phyloP scores from a whole-genome alignment of 1,284 basidiomycete genomes.

The Meripilus lineatus region DNA sequence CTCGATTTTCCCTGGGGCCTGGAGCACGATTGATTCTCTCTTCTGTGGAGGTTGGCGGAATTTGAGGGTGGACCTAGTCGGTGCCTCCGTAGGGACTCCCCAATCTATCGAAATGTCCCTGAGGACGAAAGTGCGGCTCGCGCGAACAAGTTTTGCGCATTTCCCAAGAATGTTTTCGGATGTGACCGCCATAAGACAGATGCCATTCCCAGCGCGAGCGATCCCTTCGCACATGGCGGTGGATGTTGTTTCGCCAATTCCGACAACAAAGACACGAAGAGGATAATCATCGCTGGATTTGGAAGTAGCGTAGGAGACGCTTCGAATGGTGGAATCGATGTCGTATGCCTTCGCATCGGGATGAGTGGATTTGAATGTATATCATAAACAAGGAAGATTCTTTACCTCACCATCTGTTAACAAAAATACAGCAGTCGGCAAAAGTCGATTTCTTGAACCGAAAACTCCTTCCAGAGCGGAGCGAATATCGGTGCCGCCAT shows the following conservation, averaged over 20 bases:
- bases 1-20: not conserved
- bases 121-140: slow-evolving; percentile 41
- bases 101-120: slow-evolving; percentile 45
- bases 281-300: slow-evolving; percentile 18
- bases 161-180: slow-evolving; percentile 42
- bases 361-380: not conserved
- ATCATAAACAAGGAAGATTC: not conserved
- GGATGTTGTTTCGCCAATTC: slow-evolving; percentile 46
- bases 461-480: slow-evolving; percentile 34
- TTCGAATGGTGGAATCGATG: not conserved
- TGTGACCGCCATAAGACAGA: slow-evolving; percentile 38
- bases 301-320: slow-evolving; percentile 7
- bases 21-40: not conserved
- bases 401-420: slow-evolving; percentile 22
- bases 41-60: too few species aligned
- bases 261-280: slow-evolving; percentile 48
- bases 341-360: not conserved
- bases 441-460: slow-evolving; percentile 22
- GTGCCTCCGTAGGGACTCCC: slow-evolving; percentile 25
- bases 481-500: slow-evolving; percentile 44
- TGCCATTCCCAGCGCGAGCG: slow-evolving; percentile 45
- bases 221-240: slow-evolving; percentile 45
- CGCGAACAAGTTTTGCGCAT: slow-evolving; percentile 43
- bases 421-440: slow-evolving; percentile 44
- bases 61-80: not conserved